phyloP scores from a whole-genome alignment of 139 green algal species.

The Desmodesmus armatus region DNA sequence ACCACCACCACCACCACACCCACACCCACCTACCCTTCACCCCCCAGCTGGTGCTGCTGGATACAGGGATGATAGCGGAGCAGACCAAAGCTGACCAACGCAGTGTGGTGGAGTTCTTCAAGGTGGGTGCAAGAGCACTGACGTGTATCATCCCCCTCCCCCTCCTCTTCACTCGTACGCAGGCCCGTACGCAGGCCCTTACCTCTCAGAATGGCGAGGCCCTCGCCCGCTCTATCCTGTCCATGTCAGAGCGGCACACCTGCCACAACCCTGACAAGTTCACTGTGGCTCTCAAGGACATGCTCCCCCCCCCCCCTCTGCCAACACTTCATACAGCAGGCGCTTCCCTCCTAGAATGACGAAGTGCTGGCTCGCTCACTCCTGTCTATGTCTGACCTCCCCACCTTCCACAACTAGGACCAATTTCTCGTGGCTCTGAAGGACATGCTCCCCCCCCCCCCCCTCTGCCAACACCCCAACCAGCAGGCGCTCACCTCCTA shows the following conservation, averaged over 20 bases:
- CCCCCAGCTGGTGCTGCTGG: slow-evolving; percentile 75
- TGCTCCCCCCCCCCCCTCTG: no score
- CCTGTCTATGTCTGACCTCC: slow-evolving; percentile 64
- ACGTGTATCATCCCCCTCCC: no score
- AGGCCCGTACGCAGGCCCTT: slow-evolving; percentile 56
- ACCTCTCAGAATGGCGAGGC: slow-evolving; percentile 69
- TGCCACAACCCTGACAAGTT: slow-evolving; percentile 76
- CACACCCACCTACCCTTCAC: no score
- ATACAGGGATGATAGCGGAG: slow-evolving; percentile 84
- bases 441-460: slow-evolving; percentile 83
- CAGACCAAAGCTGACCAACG: slow-evolving; percentile 67
- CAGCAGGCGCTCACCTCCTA: no score
- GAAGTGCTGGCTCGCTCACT: slow-evolving; percentile 64
- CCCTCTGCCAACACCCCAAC: no score
- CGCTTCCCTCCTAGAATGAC: slow-evolving; percentile 71
- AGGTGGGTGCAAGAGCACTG: no score
- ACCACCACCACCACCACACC: no score
- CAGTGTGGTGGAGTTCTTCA: slow-evolving; percentile 78
- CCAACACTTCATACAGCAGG: no score
- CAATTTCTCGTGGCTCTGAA: slow-evolving; percentile 72
- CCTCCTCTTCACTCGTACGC: no score
- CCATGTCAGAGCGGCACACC: slow-evolving; percentile 66
- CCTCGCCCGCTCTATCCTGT: slow-evolving; percentile 68
- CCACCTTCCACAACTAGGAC: slow-evolving; percentile 72
- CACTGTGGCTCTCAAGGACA: slow-evolving; percentile 61